phyloP scores from a whole-genome alignment of 2,329 filamentous ascomycete genomes.

The Calonectria pteridis region DNA sequence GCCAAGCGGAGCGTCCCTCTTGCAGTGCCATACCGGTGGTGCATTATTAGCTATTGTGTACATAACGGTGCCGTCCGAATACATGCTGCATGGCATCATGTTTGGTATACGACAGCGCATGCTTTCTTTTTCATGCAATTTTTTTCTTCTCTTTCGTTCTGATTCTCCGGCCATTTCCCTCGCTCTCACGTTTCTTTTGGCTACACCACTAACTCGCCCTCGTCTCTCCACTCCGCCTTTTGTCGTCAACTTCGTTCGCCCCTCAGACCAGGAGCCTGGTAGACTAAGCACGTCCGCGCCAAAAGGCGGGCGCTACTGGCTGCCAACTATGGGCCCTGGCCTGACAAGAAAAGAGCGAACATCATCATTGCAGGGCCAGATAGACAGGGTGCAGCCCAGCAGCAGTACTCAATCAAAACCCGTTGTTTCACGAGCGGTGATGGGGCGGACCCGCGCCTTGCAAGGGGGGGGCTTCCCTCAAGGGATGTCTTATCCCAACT shows the following conservation, averaged over 20 bases:
- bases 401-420: conserved; percentile 36
- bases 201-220: background rate
- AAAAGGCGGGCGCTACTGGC: conserved; percentile 15
- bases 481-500: conserved; percentile 30
- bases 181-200: background rate
- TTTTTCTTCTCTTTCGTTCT: background rate
- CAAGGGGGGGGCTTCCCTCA: conserved; percentile 25
- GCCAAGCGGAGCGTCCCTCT: background rate
- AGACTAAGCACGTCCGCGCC: background rate
- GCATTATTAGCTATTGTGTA: background rate
- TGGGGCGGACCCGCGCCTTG: conserved; percentile 28
- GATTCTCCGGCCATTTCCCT: background rate
- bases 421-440: conserved; percentile 33
- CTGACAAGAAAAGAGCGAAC: conserved; percentile 21
- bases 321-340: conserved; percentile 17
- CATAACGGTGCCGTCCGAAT: background rate
- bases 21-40: background rate
- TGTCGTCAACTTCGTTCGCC: background rate
- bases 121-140: conserved; percentile 6
- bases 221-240: background rate
- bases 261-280: conserved; percentile 4
- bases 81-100: conserved; percentile 11
- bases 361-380: conserved; percentile 16
- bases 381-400: background rate
- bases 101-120: background rate